Conservation (phyloP, 305 asterid species). For the Solanum hybrid region DNA sequence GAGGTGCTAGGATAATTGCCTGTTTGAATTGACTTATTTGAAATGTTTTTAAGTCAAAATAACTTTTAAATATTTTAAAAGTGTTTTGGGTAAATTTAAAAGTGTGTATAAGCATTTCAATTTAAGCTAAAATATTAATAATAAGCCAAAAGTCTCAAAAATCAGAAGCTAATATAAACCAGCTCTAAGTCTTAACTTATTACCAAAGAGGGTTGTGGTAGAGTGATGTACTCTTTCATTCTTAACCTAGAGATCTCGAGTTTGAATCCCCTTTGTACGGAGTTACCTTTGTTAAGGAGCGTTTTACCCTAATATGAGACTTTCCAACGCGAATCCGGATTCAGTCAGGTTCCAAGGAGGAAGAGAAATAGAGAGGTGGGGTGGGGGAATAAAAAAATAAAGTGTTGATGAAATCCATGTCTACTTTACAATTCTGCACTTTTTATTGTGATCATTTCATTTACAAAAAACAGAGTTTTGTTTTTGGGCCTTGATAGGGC, state of each 20-base stretch:
- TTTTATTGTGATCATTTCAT: neutral
- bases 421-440: neutral
- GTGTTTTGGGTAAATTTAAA: neutral
- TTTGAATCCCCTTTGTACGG: rapidly evolving
- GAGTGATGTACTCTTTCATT: no score
- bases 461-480: neutral
- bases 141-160: neutral
- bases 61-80: no score
- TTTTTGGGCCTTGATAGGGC: neutral
- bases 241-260: neutral
- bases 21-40: no score
- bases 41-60: no score
- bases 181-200: neutral
- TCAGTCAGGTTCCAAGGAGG: neutral
- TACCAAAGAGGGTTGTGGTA: neutral
- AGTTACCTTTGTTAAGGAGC: no score
- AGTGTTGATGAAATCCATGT: neutral
- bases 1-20: neutral
- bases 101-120: neutral
- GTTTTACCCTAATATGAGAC: no score
- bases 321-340: rapidly evolving
- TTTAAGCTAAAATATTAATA: no score
- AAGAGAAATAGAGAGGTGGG: neutral
- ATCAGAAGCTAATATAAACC: neutral
- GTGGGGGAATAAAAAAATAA: neutral